Percentiles rank a stretch among this genome's conserved stretches.
phyloP scores from a whole-genome alignment of 179 eudicot genomes.

The Nepenthes alata region DNA sequence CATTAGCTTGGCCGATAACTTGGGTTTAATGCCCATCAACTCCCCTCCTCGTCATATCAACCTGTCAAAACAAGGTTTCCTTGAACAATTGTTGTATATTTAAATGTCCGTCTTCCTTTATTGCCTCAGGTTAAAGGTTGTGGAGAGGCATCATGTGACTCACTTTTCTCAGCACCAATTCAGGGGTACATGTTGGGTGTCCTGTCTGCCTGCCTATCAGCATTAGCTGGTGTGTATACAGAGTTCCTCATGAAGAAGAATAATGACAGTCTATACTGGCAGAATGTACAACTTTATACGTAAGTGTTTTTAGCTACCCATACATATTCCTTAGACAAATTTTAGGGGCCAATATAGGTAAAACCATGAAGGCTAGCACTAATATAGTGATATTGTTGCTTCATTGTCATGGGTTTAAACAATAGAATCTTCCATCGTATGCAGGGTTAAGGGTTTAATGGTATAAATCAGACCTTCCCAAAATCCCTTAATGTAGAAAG shows the following conservation, averaged over 20 bases:
- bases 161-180: conserved; percentile 82
- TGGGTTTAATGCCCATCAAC: too few species aligned
- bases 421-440: too few species aligned
- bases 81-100: not conserved
- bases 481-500: too few species aligned
- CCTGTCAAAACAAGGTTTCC: not conserved
- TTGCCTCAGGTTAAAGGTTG: conserved; percentile 69
- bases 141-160: conserved; percentile 82
- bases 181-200: conserved; percentile 88
- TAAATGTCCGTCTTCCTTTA: not conserved
- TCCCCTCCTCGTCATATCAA: not conserved
- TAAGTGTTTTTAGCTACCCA: conserved; percentile 33
- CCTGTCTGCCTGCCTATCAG: conserved; percentile 89
- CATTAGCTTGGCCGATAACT: too few species aligned
- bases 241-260: conserved; percentile 96
- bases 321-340: not conserved
- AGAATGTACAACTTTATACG: conserved; percentile 89
- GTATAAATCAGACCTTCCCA: too few species aligned
- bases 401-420: too few species aligned
- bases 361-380: too few species aligned
- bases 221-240: conserved; percentile 91
- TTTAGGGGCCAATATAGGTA: not conserved
- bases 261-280: conserved; percentile 88
- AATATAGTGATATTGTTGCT: too few species aligned
- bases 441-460: too few species aligned